Base-by-base conservation (phyloP, 1,284 basidiomycete genomes). In the Thecaphora thlaspeos region DNA sequence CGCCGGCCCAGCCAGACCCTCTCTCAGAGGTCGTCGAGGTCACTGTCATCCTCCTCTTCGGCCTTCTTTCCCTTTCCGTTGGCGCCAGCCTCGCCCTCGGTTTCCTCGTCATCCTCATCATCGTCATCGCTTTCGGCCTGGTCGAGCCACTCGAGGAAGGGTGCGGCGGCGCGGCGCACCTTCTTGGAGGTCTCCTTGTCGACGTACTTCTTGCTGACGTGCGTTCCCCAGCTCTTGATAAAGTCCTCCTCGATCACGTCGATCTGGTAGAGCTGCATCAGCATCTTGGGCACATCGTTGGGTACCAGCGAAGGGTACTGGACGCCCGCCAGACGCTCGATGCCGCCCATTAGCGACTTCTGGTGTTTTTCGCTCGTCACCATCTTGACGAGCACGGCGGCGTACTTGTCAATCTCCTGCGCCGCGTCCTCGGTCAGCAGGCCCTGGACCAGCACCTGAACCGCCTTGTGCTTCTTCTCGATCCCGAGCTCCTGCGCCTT, bases 101-200 rank as follows among this genome's bases (percentile, higher is more conserved):
- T 56, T 3, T 58, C 58, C 3, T 74, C 70, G 4, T 73, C 73
- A 11, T 70, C 70, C 12, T 76, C 74, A 30, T 75, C 70, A 30
- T 76, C 73, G 14, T 70, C 70, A 24, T 70, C 67, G 43, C 58
- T 61, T 34, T 75, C 73, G 12, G 74, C 76, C 55, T 77, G 61
- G 28, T 76, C 71, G 11, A 77, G 64, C 75, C 75, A 77, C 45
- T 73, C 68, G 76, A 99, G 81, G 83, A 98, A 96, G 0, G 93
- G 91, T 76, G 91, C 91, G 63, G 91, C 91, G 21, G 90, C 91
- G 82, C 94, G 92, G 68, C 94, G 84, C 51, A 98, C 92, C 80
- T 87, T 92, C 85, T 97, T 98, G 79, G 88, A 90, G 39, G 84
- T 88, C 24, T 97, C 92, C 81, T 90, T 92, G 81, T 94, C 90